Conservation (phyloP, 106 monocot genomes). For the Chionographis japonica region DNA sequence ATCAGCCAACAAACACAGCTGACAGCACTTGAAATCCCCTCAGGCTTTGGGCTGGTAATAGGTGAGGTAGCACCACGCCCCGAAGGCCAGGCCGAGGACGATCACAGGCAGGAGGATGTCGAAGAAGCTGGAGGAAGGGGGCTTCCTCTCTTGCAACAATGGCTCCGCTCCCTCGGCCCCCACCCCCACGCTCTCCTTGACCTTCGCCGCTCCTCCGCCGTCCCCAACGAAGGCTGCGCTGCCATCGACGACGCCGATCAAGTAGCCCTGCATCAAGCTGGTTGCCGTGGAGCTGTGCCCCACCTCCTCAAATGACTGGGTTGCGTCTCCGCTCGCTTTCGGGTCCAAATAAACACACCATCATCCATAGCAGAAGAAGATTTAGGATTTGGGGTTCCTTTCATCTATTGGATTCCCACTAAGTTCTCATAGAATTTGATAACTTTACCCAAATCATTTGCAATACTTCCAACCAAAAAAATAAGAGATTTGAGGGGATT, state of each 20-base stretch:
- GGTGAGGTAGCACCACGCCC: conserved; percentile 9
- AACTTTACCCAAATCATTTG: too few relatives aligned
- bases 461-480: too few relatives aligned
- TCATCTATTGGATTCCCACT: too few relatives aligned
- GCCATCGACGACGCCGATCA: conserved; percentile 54
- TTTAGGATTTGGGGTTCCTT: background rate
- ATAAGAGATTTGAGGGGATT: too few relatives aligned
- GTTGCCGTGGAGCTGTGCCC: conserved; percentile 79
- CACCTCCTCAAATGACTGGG: conserved; percentile 83
- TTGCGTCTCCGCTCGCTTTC: conserved; percentile 73
- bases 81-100: conserved; percentile 7
- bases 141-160: conserved; percentile 1
- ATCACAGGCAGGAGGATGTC: conserved; percentile 31
- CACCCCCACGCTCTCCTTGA: background rate
- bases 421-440: too few relatives aligned
- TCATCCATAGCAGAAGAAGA: background rate
- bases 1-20: too few relatives aligned
- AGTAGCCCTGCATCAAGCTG: conserved; percentile 61
- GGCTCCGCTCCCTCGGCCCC: background rate
- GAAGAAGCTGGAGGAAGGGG: conserved; percentile 12
- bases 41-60: background rate
- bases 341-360: background rate
- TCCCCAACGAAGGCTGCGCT: conserved; percentile 25
- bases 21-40: background rate
- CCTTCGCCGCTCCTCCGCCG: conserved; percentile 1